These are phyloP conservation scores for Tremella fuciformis DNA, from an alignment of 768 basidiomycete genomes.

Conservation along the genomic window DNA sequence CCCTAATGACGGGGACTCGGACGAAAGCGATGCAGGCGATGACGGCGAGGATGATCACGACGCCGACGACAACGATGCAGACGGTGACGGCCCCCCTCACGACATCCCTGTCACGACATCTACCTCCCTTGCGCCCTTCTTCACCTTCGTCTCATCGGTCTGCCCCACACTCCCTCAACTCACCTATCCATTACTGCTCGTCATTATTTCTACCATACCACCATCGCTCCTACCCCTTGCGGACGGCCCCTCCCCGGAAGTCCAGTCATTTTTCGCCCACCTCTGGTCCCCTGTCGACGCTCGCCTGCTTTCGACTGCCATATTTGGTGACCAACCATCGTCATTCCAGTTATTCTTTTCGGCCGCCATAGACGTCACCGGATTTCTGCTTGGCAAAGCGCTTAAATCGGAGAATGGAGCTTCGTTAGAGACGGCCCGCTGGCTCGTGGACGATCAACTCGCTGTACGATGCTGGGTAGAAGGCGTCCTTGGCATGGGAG, in stretches of 20 bases:
- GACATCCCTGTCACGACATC: conserved; percentile 13
- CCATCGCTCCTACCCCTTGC: conserved; percentile 44
- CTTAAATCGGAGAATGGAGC: conserved; percentile 42
- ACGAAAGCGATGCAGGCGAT: conserved; percentile 51
- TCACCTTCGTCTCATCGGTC: conserved; percentile 71
- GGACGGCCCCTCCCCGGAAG: conserved; percentile 33
- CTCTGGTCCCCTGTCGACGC: conserved; percentile 81
- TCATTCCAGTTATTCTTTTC: conserved; percentile 63
- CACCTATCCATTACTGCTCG: conserved; percentile 76
- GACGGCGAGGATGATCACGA: conserved; percentile 54
- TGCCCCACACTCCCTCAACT: conserved; percentile 75
- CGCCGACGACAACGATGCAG: conserved; percentile 30
- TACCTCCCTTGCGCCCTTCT: conserved; percentile 66
- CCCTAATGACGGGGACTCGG: conserved; percentile 46
- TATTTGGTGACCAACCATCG: conserved; percentile 57
- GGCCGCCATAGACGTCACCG: conserved; percentile 67
- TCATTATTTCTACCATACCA: conserved; percentile 79
- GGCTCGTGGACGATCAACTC: conserved; percentile 53
- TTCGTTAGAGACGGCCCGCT: conserved; percentile 27
- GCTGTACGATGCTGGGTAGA: conserved; percentile 53
- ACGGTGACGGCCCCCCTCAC: conserved; percentile 1
- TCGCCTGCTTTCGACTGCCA: conserved; percentile 61
- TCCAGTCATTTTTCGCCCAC: conserved; percentile 64
- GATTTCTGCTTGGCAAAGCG: conserved; percentile 57
- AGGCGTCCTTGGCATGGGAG: conserved; percentile 42